phyloP scores from a whole-genome alignment of 2,329 filamentous ascomycete genomes.

The Scortechinia acanthostroma region DNA sequence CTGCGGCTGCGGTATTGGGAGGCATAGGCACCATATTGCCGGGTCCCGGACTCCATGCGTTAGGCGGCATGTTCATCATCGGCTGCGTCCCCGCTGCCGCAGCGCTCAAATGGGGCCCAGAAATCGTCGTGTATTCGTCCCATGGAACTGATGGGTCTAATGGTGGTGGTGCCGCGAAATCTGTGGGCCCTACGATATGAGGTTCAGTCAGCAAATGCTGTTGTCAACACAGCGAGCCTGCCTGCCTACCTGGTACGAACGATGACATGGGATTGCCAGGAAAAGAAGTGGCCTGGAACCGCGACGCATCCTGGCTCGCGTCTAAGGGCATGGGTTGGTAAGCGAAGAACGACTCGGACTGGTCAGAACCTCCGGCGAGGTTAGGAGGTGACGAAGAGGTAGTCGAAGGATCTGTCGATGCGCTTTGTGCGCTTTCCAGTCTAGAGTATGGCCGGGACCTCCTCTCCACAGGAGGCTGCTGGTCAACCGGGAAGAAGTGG shows the following conservation, averaged over 20 bases:
- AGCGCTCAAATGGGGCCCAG: neutral
- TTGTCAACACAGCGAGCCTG: neutral
- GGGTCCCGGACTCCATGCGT: neutral
- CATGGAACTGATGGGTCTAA: neutral
- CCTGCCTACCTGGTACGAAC: neutral
- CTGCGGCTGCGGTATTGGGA: neutral
- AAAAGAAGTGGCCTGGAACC: neutral
- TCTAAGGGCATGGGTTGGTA: neutral
- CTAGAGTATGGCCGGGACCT: neutral
- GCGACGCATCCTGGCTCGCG: neutral
- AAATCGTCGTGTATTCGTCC: neutral
- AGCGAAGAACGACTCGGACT: neutral
- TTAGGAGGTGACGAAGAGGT: neutral
- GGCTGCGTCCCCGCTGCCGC: no score
- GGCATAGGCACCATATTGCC: neutral
- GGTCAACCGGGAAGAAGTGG: conserved; percentile 2
- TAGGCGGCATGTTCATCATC: neutral
- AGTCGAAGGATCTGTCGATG: neutral
- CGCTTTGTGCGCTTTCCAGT: neutral
- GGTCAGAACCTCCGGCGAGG: neutral
- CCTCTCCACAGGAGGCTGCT: neutral
- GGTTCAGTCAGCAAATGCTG: neutral
- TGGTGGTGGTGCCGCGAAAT: neutral
- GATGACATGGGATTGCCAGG: neutral
- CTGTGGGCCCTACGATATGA: neutral